Percentiles rank a stretch among this genome's conserved stretches.
Conservation (phyloP, 2,329 filamentous ascomycete genomes). For the Verticillium alfalfae region DNA sequence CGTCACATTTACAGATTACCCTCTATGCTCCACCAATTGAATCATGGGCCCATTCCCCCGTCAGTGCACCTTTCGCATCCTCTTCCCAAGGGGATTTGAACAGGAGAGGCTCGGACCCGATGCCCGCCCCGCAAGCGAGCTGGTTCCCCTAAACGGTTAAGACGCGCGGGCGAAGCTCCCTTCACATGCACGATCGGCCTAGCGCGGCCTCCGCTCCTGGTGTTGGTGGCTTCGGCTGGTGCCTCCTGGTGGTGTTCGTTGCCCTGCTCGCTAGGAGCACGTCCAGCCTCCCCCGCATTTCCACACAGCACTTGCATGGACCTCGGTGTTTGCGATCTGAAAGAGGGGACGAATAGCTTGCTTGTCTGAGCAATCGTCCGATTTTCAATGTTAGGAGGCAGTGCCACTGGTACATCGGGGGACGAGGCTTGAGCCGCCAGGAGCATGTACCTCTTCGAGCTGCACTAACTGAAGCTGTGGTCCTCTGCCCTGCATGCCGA, state of each 20-base stretch:
- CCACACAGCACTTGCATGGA: neutral
- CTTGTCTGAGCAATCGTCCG: neutral
- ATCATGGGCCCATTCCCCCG: neutral
- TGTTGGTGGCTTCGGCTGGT: neutral
- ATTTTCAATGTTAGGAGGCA: neutral
- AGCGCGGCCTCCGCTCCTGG: neutral
- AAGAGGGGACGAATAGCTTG: neutral
- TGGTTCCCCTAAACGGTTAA: conserved; percentile 3
- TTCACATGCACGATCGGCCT: neutral
- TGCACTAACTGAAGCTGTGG: neutral
- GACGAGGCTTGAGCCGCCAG: neutral
- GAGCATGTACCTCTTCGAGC: neutral
- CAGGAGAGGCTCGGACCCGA: too few species aligned
- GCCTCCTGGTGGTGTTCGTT: neutral
- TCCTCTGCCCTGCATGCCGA: neutral
- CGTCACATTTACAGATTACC: neutral
- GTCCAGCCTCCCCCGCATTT: neutral
- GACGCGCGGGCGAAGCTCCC: neutral
- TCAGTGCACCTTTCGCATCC: too few species aligned
- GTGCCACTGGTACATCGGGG: neutral
- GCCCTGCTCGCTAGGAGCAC: neutral
- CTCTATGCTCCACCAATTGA: neutral
- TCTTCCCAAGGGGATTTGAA: too few species aligned
- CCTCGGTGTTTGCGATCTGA: neutral
- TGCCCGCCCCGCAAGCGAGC: neutral